phyloP scores from a whole-genome alignment of 331 rosid genomes.

The Quercus lobata region DNA sequence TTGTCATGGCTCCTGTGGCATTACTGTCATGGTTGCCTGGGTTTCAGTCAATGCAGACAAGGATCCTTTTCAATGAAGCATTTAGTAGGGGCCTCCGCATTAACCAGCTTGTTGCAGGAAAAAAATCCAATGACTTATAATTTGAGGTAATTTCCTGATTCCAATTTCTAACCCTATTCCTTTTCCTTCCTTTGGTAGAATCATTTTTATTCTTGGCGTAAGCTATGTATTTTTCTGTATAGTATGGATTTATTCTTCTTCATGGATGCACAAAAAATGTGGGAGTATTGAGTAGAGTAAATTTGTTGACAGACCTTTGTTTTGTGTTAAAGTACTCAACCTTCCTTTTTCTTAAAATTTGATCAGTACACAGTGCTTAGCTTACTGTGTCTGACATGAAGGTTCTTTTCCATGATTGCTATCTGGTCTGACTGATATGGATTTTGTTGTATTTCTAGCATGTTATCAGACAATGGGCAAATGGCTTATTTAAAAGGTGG shows the following conservation, averaged over 20 bases:
- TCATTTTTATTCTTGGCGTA: too few species aligned
- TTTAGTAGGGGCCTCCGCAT: constrained; percentile 81
- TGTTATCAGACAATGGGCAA: not conserved
- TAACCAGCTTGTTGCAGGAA: constrained; percentile 71
- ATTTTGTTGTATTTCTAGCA: not conserved
- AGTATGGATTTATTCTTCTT: not conserved
- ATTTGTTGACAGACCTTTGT: not conserved
- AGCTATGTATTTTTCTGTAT: too few species aligned
- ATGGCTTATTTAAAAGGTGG: not conserved
- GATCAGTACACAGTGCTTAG: not conserved
- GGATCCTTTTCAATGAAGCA: constrained; percentile 86
- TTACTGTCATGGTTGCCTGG: constrained; percentile 85
- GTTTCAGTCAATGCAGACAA: constrained; percentile 88
- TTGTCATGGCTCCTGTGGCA: constrained; percentile 78
- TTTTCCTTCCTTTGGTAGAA: too few species aligned
- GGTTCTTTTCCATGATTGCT: not conserved
- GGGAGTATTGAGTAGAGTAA: not conserved
- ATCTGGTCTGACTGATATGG: not conserved
- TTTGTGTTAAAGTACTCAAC: not conserved
- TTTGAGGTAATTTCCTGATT: constrained; percentile 26
- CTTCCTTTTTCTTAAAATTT: not conserved
- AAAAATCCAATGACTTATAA: constrained; percentile 39
- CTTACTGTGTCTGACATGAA: not conserved
- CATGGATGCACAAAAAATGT: not conserved
- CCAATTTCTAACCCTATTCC: too few species aligned